Conservation (phyloP, 345 rosid species). For the Eucalyptus erythrocorys region DNA sequence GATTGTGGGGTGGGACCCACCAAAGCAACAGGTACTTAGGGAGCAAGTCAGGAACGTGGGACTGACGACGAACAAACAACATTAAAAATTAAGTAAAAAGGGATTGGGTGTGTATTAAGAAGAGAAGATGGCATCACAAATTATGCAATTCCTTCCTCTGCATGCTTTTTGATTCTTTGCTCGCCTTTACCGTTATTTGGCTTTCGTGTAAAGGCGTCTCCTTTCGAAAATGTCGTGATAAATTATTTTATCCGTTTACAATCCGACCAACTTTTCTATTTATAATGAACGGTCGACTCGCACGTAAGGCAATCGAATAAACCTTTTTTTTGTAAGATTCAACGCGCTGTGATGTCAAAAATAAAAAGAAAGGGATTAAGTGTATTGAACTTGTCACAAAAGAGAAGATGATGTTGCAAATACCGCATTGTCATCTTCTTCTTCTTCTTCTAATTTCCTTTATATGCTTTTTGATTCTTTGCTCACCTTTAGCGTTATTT, state of each 20-base stretch:
- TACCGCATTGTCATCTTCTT: background rate
- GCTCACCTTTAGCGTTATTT: too few species aligned
- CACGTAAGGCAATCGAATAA: background rate
- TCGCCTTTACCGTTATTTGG: background rate
- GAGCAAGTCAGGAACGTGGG: background rate
- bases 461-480: too few species aligned
- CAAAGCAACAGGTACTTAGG: background rate
- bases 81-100: background rate
- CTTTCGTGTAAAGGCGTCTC: background rate
- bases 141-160: rapidly evolving
- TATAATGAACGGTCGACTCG: rapidly evolving
- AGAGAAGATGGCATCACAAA: background rate
- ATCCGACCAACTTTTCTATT: background rate
- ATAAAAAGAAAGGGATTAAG: rapidly evolving
- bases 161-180: background rate
- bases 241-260: background rate
- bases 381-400: background rate
- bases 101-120: background rate
- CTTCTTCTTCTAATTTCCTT: background rate
- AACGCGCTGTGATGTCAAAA: rapidly evolving
- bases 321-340: background rate
- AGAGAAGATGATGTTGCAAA: background rate
- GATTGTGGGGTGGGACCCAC: background rate
- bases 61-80: background rate
- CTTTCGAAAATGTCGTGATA: background rate